Evolutionary conservation across 2,329 filamentous ascomycete genomes (phyloP).

Genomic region (Chlorencoelia australis): DNA sequence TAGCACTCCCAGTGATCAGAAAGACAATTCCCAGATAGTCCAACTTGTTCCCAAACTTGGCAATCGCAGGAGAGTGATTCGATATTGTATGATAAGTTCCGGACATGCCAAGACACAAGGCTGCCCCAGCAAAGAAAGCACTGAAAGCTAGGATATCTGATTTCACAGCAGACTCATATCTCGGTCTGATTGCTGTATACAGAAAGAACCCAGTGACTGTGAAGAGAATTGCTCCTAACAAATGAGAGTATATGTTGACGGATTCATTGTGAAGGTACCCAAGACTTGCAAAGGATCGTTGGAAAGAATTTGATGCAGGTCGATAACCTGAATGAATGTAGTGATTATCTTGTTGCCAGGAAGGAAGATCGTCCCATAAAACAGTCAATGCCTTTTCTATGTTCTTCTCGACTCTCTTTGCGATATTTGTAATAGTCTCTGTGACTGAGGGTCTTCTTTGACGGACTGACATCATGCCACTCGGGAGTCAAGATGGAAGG

Average conservation of each 20-base stretch:
- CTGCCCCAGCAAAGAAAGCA: slow-evolving; percentile 70
- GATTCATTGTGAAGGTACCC: slow-evolving; percentile 52
- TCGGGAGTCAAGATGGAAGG: too few species aligned
- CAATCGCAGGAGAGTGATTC: slow-evolving; percentile 73
- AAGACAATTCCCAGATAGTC: slow-evolving; percentile 92
- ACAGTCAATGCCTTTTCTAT: slow-evolving; percentile 32
- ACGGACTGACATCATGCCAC: slow-evolving; percentile 16
- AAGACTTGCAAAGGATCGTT: slow-evolving; percentile 45
- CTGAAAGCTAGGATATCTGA: slow-evolving; percentile 63
- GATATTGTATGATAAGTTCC: slow-evolving; percentile 75
- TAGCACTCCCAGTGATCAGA: slow-evolving; percentile 83
- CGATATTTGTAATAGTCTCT: slow-evolving; percentile 16
- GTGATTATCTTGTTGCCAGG: slow-evolving; percentile 55
- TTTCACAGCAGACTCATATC: slow-evolving; percentile 51
- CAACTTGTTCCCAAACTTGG: slow-evolving; percentile 79
- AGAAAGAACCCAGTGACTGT: slow-evolving; percentile 41
- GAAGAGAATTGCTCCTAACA: slow-evolving; percentile 54
- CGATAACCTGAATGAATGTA: slow-evolving; percentile 60
- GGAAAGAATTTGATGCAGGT: slow-evolving; percentile 50
- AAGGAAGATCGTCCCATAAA: slow-evolving; percentile 41
- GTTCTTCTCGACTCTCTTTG: slow-evolving; percentile 22
- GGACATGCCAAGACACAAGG: slow-evolving; percentile 67
- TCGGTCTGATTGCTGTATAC: slow-evolving; percentile 47
- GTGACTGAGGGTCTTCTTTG: slow-evolving; percentile 20
- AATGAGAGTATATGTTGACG: slow-evolving; percentile 64